These are phyloP conservation scores for Neurospora sp. DNA, from an alignment of 495 filamentous ascomycete genomes.

Conservation along the genomic window DNA sequence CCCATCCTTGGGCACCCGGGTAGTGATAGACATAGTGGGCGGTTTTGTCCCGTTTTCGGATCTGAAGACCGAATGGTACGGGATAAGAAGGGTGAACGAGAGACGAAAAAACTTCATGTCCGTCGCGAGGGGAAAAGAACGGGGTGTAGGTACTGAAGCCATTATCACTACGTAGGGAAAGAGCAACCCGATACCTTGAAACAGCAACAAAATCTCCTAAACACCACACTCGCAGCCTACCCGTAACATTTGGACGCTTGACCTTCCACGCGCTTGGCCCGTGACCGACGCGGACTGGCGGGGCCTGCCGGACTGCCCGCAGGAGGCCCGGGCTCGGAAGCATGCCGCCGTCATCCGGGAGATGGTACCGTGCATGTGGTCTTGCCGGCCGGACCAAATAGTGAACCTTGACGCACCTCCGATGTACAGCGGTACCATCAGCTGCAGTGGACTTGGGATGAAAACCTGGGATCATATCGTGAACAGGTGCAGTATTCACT, in stretches of 20 bases:
- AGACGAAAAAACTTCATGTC: too few relatives aligned
- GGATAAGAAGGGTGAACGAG: neutral
- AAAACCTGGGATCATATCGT: neutral
- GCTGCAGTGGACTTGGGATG: neutral
- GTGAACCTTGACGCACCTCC: neutral
- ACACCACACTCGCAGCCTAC: too few relatives aligned
- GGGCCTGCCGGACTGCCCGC: neutral
- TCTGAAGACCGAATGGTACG: too few relatives aligned
- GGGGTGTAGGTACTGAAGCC: too few relatives aligned
- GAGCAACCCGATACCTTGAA: neutral
- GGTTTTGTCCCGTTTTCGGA: neutral
- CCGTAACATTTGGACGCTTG: too few relatives aligned
- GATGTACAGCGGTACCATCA: neutral
- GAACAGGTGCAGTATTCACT: neutral
- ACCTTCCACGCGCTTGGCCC: neutral
- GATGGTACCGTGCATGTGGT: neutral
- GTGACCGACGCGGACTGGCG: neutral
- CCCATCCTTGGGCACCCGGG: constrained; percentile 24
- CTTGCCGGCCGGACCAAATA: neutral
- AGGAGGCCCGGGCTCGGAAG: neutral
- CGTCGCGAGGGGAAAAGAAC: too few relatives aligned
- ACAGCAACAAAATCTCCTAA: neutral
- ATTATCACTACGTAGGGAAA: too few relatives aligned
- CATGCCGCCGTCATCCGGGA: neutral
- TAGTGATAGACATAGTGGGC: neutral